Base-by-base conservation (phyloP, 2,329 filamentous ascomycete species). In the Malbranchea zuffiana region DNA sequence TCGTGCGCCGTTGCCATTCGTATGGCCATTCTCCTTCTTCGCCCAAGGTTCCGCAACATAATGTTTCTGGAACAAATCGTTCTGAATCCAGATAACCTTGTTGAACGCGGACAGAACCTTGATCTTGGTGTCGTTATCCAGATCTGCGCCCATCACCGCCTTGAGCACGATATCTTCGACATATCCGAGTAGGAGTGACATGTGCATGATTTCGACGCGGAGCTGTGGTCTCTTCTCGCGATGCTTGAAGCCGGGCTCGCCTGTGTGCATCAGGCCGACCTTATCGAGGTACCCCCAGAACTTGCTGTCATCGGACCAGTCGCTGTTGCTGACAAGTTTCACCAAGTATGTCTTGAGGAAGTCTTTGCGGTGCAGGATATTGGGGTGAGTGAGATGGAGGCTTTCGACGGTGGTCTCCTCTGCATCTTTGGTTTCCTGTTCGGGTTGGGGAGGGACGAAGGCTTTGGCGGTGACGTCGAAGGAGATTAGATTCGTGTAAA, bases 71-170 rank as follows among this genome's bases (percentile, higher is more conserved):
- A 54, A 54, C 16, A 54, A 39, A 37, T 55, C 52, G 41, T 55
- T 55, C 43, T 55, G 52, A 25, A 55, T 50, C 52, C 52, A 55
- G 23, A 53, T 35, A 26, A 51, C 37, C 43, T 54, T 55, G 42
- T 53, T 53, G 27, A 51, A 47, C 6, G 52, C 52, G 7, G 41
- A 42, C 17, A 54, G 30, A 8, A 50, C 44, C 31, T 45, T 42
- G 17, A 47, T 45, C 35, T 49, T 52, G 4, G 40, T 49, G 29
- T 46, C 37, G n/a, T 45, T 11, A 18, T 52, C 51, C 13, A 52
- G 32, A 11, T 52, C 47, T 12, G 49, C 44, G 3, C 45, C 49
- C 46, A 54, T 47, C 11, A 50, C 47, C 5, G 47, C 46, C 31
- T 48, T 47, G 5, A 51, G 44, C 10, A 54, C 47, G 16, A 49